Evolutionary conservation across 805 yeast genomes (phyloP), one percentile per base, ranked within the genome.

Genomic region (Candida quercuum): DNA sequence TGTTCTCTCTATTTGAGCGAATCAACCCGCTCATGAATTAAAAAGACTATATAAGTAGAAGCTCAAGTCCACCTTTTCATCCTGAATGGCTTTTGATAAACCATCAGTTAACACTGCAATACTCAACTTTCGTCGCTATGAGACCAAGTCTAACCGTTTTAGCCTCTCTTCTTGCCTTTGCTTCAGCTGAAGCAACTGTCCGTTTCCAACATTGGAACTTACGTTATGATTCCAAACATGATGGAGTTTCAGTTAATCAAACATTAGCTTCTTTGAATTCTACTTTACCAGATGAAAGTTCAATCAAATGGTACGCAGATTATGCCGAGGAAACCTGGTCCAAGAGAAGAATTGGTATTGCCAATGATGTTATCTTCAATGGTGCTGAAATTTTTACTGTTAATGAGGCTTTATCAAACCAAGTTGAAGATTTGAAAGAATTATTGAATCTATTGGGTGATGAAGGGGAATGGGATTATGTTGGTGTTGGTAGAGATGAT

Each of bases 401-500:
- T 13, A 66, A 68, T 39, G 74, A 68, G 45, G 67, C 58, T 6
- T 39, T 61, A 32, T 41, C 57, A 15, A 56, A 65, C 36, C 74
- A 68, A 46, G 59, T 69, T 12, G 45, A 46, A 4, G 70, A 67
- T 23, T 42, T 71, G 12, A 48, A 54, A 38, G 46, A 47, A n/a
- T 44, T 56, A 6, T 43, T 62, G 15, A 37, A 45, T 6, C 46
- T 43, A 2, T 33, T 35, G 9, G 50, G 51, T 42, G 46, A 39
- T 17, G 36, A 36, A n/a, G 37, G 25, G 5, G 3, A 16, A 21
- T 46, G 50, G 50, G 49, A 51, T 11, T 70, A 64, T 56, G 49
- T 57, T 20, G 74, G 76, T 17, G 64, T 68, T 23, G 74, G 74
- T 3, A 56, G 74, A 48, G 71, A 66, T 38, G 71, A 70, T 50